Evolutionary conservation across 495 filamentous ascomycete species (phyloP).

Genomic region (Thermothielavioides terrestris): DNA sequence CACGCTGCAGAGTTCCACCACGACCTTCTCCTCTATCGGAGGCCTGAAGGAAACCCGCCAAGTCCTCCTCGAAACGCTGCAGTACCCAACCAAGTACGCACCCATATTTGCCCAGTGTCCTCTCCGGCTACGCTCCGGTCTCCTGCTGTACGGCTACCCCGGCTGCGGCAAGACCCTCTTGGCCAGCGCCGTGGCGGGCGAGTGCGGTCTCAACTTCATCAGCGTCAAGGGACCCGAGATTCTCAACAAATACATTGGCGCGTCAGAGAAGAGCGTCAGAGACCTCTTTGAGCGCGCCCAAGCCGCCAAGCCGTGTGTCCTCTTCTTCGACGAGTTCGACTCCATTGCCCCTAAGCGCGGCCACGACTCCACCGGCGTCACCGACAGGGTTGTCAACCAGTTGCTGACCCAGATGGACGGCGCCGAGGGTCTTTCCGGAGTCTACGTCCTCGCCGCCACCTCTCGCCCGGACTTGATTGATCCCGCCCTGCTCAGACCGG

Average conservation of each 20-base stretch:
- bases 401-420: constrained; percentile 98
- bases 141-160: constrained; percentile 89
- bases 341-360: constrained; percentile 94
- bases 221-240: constrained; percentile 97
- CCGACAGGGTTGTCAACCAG: constrained; percentile 97
- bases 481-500: constrained; percentile 80
- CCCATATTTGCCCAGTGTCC: constrained; percentile 96
- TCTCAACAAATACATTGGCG: constrained; percentile 96
- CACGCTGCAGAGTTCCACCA: constrained; percentile 79
- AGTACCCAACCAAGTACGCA: constrained; percentile 96
- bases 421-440: constrained; percentile 85
- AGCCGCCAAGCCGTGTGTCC: constrained; percentile 79
- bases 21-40: constrained; percentile 83
- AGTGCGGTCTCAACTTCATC: constrained; percentile 97
- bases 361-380: constrained; percentile 93
- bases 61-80: constrained; percentile 82
- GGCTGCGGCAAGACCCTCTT: constrained; percentile 95
- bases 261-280: constrained; percentile 86
- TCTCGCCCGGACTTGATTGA: constrained; percentile 89
- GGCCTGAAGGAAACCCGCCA: constrained; percentile 77
- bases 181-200: constrained; percentile 86
- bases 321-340: constrained; percentile 99
- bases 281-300: constrained; percentile 89
- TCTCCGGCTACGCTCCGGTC: constrained; percentile 79
- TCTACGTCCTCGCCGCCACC: constrained; percentile 93